phyloP scores from a whole-genome alignment of 495 filamentous ascomycete genomes.

The Neurospora terricola region DNA sequence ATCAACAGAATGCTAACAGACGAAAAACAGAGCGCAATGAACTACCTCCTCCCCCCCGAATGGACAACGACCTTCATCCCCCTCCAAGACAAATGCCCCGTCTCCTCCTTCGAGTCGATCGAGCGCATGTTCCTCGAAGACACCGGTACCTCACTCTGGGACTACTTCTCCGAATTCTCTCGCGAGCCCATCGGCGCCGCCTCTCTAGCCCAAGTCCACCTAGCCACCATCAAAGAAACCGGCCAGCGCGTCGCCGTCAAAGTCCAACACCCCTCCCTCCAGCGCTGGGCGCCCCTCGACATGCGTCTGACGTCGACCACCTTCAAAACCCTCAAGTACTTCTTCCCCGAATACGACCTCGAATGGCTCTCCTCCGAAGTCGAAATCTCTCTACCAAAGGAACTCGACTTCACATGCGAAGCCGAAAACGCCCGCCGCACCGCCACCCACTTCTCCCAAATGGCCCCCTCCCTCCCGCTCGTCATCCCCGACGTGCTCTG shows the following conservation, averaged over 20 bases:
- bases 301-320: conserved; percentile 78
- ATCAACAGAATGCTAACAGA: conserved; percentile 12
- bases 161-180: conserved; percentile 79
- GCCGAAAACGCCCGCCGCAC: conserved; percentile 74
- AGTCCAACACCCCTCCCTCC: conserved; percentile 84
- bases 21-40: conserved; percentile 65
- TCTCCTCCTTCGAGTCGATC: conserved; percentile 85
- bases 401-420: conserved; percentile 83
- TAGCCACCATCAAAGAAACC: conserved; percentile 74
- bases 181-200: conserved; percentile 77
- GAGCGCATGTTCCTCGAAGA: conserved; percentile 75
- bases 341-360: conserved; percentile 95
- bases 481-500: conserved; percentile 87
- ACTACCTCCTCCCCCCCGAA: conserved; percentile 84
- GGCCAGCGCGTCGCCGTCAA: conserved; percentile 95
- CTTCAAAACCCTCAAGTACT: conserved; percentile 78
- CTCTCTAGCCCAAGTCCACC: conserved; percentile 88
- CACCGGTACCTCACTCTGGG: conserved; percentile 67
- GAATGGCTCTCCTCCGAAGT: conserved; percentile 93
- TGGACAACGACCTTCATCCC: conserved; percentile 97
- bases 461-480: conserved; percentile 58
- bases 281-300: conserved; percentile 88
- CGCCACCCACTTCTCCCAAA: conserved; percentile 60
- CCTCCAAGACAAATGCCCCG: conserved; percentile 89
- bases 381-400: conserved; percentile 79